Conservation (phyloP, 2,329 filamentous ascomycete species). For the Fusarium kyushuense region DNA sequence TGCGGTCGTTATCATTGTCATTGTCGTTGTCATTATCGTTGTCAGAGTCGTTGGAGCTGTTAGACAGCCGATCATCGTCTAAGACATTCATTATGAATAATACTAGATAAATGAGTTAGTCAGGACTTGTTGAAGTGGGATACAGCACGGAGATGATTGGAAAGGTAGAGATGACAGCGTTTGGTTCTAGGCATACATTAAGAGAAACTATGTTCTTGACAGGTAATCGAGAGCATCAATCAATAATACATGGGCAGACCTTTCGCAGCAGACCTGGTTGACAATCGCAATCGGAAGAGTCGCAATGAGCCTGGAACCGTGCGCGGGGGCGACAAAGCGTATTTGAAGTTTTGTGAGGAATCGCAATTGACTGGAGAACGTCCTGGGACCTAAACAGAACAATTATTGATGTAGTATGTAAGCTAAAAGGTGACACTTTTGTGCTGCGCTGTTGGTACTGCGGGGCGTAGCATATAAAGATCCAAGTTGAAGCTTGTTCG, state of each 20-base stretch:
- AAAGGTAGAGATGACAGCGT: neutral
- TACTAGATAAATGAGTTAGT: slow-evolving; percentile 4
- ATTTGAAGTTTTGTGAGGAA: neutral
- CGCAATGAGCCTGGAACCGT: slow-evolving; percentile 17
- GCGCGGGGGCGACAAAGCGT: neutral
- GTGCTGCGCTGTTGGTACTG: slow-evolving; percentile 12
- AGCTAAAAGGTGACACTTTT: neutral
- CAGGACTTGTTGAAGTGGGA: neutral
- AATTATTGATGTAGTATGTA: neutral
- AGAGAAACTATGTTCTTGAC: neutral
- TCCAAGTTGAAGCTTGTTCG: slow-evolving; percentile 31
- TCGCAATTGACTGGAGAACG: slow-evolving; percentile 10
- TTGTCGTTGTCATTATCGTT: slow-evolving; percentile 56
- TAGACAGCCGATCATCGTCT: slow-evolving; percentile 45
- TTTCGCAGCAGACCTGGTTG: neutral
- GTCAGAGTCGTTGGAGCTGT: slow-evolving; percentile 48
- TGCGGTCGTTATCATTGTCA: slow-evolving; percentile 61
- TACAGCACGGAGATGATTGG: neutral
- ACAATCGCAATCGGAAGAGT: slow-evolving; percentile 8
- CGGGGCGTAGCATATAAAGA: slow-evolving; percentile 28
- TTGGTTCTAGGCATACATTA: neutral
- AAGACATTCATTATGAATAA: slow-evolving; percentile 30
- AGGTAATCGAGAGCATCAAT: slow-evolving; percentile 2
- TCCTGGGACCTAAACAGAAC: neutral
- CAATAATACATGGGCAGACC: slow-evolving; percentile 6